These are phyloP conservation scores for Escallonia rubra DNA, from an alignment of 129 eudicot species.

Conservation along the genomic window DNA sequence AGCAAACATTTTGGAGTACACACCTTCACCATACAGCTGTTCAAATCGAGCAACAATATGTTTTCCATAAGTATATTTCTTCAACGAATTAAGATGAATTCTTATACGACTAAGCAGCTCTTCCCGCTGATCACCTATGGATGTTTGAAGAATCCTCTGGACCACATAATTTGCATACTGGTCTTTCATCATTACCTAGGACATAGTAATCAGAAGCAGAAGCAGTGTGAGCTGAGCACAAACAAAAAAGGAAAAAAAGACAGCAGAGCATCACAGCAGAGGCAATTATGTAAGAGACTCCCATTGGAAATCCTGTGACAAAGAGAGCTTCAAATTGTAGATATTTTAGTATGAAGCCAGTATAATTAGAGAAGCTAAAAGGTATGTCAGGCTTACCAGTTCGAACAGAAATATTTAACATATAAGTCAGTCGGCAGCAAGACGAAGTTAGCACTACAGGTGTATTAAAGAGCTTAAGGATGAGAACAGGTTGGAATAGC, in stretches of 20 bases:
- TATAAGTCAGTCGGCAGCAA: no score
- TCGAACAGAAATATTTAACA: neutral
- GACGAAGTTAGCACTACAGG: no score
- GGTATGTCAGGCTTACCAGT: neutral
- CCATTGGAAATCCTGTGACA: conserved; percentile 2
- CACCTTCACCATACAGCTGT: conserved; percentile 66
- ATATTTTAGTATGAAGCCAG: neutral
- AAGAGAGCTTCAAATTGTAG: neutral
- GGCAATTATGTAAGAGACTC: neutral
- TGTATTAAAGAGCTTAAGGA: no score
- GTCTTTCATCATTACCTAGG: conserved; percentile 85
- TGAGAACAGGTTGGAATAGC: no score
- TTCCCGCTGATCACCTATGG: conserved; percentile 47
- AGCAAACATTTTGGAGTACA: neutral
- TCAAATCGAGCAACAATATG: conserved; percentile 83
- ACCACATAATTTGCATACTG: conserved; percentile 86
- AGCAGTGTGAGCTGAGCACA: neutral
- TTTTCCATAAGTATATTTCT: conserved; percentile 86
- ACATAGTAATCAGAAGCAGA: conserved; percentile 12
- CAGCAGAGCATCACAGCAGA: no score
- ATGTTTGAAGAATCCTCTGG: conserved; percentile 71
- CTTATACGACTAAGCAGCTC: conserved; percentile 52
- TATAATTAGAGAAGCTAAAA: neutral
- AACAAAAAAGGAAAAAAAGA: no score
- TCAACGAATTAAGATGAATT: conserved; percentile 65